Conservation (phyloP, 352 stramenopile species). For the Phytopythium cucurbitacearum region DNA sequence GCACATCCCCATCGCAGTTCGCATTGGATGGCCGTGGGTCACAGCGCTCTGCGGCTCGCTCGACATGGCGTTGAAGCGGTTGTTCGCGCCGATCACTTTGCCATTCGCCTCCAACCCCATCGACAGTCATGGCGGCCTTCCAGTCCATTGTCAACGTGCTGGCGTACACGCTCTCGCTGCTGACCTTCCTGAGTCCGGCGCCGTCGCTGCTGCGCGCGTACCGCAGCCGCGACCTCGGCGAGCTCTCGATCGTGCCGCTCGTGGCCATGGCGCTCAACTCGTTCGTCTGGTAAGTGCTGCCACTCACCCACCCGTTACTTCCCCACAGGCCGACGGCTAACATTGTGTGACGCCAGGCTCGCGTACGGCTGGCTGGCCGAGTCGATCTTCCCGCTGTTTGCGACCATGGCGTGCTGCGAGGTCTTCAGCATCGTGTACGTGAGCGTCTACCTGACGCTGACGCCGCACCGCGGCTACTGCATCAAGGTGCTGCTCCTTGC, state of each 20-base stretch:
- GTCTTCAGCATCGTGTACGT: conserved; percentile 46
- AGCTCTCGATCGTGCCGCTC: conserved; percentile 4
- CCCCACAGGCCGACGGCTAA: too few species aligned
- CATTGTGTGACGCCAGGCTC: conserved; percentile 3
- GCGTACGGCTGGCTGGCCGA: conserved; percentile 37
- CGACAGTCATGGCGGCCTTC: not conserved
- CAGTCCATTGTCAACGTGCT: conserved; percentile 5
- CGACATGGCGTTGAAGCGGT: not conserved
- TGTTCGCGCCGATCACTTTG: not conserved
- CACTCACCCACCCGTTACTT: too few species aligned
- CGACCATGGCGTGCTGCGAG: conserved; percentile 32
- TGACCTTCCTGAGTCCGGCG: conserved; percentile 4
- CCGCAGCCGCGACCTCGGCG: not conserved
- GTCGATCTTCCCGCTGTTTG: conserved; percentile 54
- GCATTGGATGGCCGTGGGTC: too few species aligned
- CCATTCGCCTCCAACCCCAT: not conserved
- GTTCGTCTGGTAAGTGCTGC: not conserved
- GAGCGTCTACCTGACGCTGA: conserved; percentile 21
- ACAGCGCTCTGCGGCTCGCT: too few species aligned
- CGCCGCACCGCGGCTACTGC: conserved; percentile 11
- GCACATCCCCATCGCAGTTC: too few species aligned
- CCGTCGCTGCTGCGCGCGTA: conserved; percentile 3
- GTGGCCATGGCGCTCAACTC: conserved; percentile 5
- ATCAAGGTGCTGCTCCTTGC: conserved; percentile 19
- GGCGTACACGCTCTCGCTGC: conserved; percentile 3